Evolutionary conservation across 2,329 filamentous ascomycete species (phyloP).

Genomic region (Trichophaea hybrida): DNA sequence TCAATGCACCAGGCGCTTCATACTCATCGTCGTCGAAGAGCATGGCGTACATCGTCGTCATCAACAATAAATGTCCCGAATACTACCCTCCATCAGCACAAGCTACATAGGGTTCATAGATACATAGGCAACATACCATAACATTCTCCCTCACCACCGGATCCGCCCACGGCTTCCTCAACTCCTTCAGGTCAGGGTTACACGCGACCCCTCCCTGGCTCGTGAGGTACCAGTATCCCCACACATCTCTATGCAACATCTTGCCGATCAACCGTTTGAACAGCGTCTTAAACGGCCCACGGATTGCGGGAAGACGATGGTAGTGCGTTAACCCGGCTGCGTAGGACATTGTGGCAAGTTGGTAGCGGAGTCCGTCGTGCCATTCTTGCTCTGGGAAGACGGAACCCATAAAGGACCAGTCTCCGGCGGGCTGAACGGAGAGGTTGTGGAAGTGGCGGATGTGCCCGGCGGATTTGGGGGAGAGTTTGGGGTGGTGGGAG

Average conservation of each 20-base stretch:
- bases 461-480: constrained; percentile 29
- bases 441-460: constrained; percentile 32
- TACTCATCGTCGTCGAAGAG: constrained; percentile 34
- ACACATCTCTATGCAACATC: constrained; percentile 34
- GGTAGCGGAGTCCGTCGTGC: constrained; percentile 31
- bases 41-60: constrained; percentile 34
- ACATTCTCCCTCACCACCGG: constrained; percentile 34
- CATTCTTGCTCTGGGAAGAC: constrained; percentile 33
- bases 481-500: constrained; percentile 1
- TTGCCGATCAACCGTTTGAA: constrained; percentile 32
- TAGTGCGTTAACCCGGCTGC: constrained; percentile 32
- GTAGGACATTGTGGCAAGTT: constrained; percentile 34
- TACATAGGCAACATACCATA: constrained; percentile 28
- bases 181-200: constrained; percentile 32
- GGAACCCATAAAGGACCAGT: constrained; percentile 30
- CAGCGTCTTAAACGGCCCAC: constrained; percentile 30
- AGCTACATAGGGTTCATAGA: not conserved
- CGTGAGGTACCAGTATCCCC: constrained; percentile 35
- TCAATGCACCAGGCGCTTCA: constrained; percentile 29
- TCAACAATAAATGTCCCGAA: constrained; percentile 32
- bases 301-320: constrained; percentile 31
- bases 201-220: constrained; percentile 29
- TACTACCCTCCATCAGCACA: constrained; percentile 22
- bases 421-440: constrained; percentile 26
- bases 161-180: constrained; percentile 34